Conservation (phyloP, 2,329 filamentous ascomycete species). For the Diplodia scrobiculata region DNA sequence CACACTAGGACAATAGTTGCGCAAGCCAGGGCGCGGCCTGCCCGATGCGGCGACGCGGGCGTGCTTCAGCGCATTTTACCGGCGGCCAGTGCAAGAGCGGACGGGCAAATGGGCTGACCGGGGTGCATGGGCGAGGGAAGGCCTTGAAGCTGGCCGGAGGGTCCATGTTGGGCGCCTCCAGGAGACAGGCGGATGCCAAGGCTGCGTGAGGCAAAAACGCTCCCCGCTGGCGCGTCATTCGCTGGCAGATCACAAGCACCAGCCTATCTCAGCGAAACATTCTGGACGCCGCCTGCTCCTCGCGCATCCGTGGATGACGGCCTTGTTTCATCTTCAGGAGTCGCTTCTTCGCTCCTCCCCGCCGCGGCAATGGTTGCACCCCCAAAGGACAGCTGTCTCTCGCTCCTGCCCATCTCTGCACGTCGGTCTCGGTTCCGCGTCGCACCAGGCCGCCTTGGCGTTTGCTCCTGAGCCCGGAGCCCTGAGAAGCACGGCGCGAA, state of each 20-base stretch:
- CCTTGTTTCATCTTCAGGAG: slow-evolving; percentile 19
- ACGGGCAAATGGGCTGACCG: slow-evolving; percentile 2
- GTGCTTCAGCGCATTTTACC: not conserved
- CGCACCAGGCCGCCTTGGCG: slow-evolving; percentile 20
- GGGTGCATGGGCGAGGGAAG: slow-evolving; percentile 15
- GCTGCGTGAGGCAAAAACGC: not conserved
- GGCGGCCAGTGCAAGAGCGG: not conserved
- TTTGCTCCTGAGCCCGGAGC: not conserved
- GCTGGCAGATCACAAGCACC: slow-evolving; percentile 11
- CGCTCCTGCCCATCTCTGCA: slow-evolving; percentile 7
- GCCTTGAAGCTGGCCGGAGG: slow-evolving; percentile 8
- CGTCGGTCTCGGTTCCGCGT: slow-evolving; percentile 12
- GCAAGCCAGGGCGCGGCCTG: slow-evolving; percentile 8
- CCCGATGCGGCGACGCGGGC: slow-evolving; percentile 2
- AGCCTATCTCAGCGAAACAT: slow-evolving; percentile 18
- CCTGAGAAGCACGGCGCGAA: slow-evolving; percentile 3
- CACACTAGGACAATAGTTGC: slow-evolving; percentile 1
- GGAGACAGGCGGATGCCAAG: slow-evolving; percentile 11
- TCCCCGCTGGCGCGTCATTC: slow-evolving; percentile 15
- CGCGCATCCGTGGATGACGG: slow-evolving; percentile 3
- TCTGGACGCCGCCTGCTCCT: not conserved
- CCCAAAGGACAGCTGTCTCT: not conserved
- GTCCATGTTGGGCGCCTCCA: not conserved
- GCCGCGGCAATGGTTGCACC: slow-evolving; percentile 10
- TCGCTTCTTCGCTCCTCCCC: slow-evolving; percentile 2